A percentile compares a stretch with the other conserved stretches of the same genome.
Conservation (phyloP, 164 flowering plant species). For the Vitis rotundifolia region DNA sequence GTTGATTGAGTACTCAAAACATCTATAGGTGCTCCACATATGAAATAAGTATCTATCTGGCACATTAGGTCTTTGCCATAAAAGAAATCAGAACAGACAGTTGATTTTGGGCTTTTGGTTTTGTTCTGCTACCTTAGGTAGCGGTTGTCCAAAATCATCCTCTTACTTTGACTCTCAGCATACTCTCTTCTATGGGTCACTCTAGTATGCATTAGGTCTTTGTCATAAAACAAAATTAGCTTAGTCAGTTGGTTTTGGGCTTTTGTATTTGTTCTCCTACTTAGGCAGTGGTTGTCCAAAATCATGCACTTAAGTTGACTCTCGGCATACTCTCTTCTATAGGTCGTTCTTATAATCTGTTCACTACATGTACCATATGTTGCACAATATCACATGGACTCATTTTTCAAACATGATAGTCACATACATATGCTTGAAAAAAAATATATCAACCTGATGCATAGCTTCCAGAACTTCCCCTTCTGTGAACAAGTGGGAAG, state of each 20-base stretch:
- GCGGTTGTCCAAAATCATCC: no score
- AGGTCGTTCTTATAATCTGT: background rate
- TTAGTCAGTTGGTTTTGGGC: no score
- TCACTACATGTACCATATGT: background rate
- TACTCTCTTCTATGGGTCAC: no score
- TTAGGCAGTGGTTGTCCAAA: background rate
- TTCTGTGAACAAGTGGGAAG: constrained; percentile 44
- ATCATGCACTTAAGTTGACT: background rate
- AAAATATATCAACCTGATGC: constrained; percentile 55
- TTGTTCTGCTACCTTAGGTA: no score
- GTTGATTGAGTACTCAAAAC: background rate
- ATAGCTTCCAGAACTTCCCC: constrained; percentile 56
- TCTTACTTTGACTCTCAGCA: no score
- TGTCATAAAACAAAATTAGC: no score
- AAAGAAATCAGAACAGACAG: no score
- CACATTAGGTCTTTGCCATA: no score
- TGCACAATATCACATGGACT: background rate
- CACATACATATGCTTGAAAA: background rate
- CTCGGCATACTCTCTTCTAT: background rate
- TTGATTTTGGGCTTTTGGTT: no score
- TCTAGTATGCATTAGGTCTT: no score
- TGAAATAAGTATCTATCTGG: background rate
- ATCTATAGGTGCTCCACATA: background rate
- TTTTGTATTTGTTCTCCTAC: no score
- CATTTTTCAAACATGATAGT: background rate